Evolutionary conservation across 169 alveolate genomes (phyloP).

Genomic region (Plasmodium berghei): DNA sequence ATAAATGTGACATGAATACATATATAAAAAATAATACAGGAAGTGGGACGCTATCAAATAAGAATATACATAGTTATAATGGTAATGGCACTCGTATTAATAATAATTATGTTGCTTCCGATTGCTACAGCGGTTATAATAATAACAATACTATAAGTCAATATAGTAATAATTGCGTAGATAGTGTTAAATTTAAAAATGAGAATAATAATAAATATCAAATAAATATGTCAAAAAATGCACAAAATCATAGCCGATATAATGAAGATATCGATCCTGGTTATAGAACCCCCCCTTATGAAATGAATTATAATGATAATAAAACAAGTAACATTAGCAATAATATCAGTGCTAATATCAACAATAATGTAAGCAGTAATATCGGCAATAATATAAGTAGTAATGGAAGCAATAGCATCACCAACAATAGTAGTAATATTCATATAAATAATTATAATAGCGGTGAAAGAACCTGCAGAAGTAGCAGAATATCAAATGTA

Average conservation of each 20-base stretch:
- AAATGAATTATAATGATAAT: constrained; percentile 19
- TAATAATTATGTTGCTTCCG: constrained; percentile 3
- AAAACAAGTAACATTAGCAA: background rate
- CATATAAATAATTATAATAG: background rate
- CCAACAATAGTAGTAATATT: background rate
- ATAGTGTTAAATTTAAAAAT: constrained; percentile 11
- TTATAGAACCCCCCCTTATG: constrained; percentile 31
- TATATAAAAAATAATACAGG: constrained; percentile 30
- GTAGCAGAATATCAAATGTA: constrained; percentile 59
- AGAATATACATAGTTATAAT: constrained; percentile 19
- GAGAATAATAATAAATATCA: constrained; percentile 19
- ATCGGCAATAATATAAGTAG: background rate
- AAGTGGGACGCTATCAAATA: constrained; percentile 12
- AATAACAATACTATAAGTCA: background rate
- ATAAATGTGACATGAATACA: constrained; percentile 15
- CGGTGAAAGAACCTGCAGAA: constrained; percentile 29
- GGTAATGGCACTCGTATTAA: constrained; percentile 19
- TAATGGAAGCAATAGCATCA: constrained; percentile 3
- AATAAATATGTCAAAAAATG: background rate
- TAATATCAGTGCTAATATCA: background rate
- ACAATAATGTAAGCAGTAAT: background rate
- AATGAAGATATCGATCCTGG: constrained; percentile 48
- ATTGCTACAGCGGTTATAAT: background rate
- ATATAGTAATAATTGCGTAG: constrained; percentile 13
- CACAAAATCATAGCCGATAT: constrained; percentile 19